phyloP scores from a whole-genome alignment of 495 filamentous ascomycete genomes.

The Aspergillus avenaceus region DNA sequence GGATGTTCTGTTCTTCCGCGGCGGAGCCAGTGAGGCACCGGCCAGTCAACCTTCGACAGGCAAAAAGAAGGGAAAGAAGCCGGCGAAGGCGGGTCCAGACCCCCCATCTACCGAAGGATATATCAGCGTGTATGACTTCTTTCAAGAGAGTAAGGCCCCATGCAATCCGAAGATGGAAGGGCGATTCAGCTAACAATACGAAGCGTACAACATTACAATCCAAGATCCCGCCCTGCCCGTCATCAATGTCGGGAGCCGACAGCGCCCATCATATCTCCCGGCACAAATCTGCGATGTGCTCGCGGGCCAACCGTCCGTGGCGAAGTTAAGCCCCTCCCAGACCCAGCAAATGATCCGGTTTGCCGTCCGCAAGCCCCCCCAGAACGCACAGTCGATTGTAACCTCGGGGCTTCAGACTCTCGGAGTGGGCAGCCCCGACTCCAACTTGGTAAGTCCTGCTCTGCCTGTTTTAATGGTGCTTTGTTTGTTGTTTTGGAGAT shows the following conservation, averaged over 20 bases:
- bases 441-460: slow-evolving; percentile 13
- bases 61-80: slow-evolving; percentile 31
- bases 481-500: too few relatives aligned
- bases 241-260: slow-evolving; percentile 61
- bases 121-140: slow-evolving; percentile 50
- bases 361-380: slow-evolving; percentile 59
- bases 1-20: slow-evolving; percentile 45
- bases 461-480: too few relatives aligned
- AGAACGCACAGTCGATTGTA: slow-evolving; percentile 65
- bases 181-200: neutral
- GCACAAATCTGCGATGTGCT: slow-evolving; percentile 63
- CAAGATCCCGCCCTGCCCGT: slow-evolving; percentile 50
- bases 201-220: slow-evolving; percentile 44
- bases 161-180: neutral
- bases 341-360: slow-evolving; percentile 63
- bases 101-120: slow-evolving; percentile 38
- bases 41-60: slow-evolving; percentile 11
- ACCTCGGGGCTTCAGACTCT: slow-evolving; percentile 48
- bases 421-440: slow-evolving; percentile 24
- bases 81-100: slow-evolving; percentile 28
- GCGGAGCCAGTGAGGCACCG: too few relatives aligned
- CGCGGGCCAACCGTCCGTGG: slow-evolving; percentile 55
- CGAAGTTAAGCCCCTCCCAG: slow-evolving; percentile 52
- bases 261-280: slow-evolving; percentile 60
- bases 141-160: slow-evolving; percentile 38